These are phyloP conservation scores for Solanum corneliomulleri DNA, from an alignment of 257 asterid species.

Conservation along the genomic window DNA sequence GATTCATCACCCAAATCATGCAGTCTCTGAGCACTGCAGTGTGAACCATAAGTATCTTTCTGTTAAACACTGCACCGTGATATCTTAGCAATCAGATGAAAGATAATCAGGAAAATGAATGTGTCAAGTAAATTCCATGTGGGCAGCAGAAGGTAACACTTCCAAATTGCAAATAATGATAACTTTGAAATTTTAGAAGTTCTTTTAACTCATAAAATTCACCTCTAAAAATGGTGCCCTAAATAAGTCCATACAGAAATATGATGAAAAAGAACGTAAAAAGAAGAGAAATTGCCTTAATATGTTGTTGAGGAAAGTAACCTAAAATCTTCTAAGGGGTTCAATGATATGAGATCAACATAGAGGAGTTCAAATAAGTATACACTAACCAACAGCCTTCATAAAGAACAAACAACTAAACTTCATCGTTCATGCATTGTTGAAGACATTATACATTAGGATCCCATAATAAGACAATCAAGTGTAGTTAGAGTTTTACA, in stretches of 20 bases:
- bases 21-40: constrained; percentile 63
- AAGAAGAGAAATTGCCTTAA: not conserved
- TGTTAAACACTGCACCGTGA: not conserved
- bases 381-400: not conserved
- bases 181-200: not conserved
- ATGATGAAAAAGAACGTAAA: not conserved
- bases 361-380: not conserved
- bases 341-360: not conserved
- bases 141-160: not conserved
- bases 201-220: not conserved
- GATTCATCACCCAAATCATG: constrained; percentile 88
- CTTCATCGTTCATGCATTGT: not conserved
- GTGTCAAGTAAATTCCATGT: not conserved
- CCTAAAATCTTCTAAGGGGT: not conserved
- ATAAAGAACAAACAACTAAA: not conserved
- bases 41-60: not conserved
- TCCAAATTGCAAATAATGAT: not conserved
- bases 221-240: not conserved
- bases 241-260: not conserved
- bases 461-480: not conserved
- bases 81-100: not conserved
- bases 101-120: not conserved
- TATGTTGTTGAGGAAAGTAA: not conserved
- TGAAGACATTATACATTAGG: not conserved
- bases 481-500: not conserved